Evolutionary conservation across 805 yeast genomes (phyloP).

Genomic region (Cyberlindnera maclurae): DNA sequence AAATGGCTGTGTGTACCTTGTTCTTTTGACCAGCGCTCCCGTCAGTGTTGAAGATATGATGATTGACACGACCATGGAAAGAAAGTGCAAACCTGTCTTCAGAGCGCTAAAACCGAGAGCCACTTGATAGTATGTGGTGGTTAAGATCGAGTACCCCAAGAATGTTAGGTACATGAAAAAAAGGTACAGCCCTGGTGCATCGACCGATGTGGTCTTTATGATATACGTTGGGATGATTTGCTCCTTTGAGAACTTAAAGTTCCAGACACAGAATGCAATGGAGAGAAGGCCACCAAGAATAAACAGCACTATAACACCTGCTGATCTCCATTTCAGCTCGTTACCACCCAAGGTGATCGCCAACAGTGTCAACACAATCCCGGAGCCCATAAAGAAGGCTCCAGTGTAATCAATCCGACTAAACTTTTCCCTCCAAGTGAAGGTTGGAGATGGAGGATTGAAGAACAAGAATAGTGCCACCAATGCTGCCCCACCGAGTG

Average conservation of each 20-base stretch:
- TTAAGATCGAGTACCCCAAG: constrained; percentile 30
- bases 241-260: constrained; percentile 9
- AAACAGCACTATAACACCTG: constrained; percentile 43
- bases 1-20: constrained; percentile 30
- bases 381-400: constrained; percentile 33
- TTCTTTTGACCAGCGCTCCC: constrained; percentile 27
- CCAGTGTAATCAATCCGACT: constrained; percentile 43
- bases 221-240: constrained; percentile 15
- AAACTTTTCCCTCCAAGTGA: constrained; percentile 32
- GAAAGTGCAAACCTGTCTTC: constrained; percentile 17
- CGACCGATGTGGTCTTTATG: neutral
- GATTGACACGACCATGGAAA: constrained; percentile 16
- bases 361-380: constrained; percentile 37
- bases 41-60: constrained; percentile 8
- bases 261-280: constrained; percentile 9
- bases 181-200: constrained; percentile 28
- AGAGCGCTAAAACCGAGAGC: constrained; percentile 27
- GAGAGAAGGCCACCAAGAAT: constrained; percentile 23
- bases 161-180: constrained; percentile 33
- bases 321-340: constrained; percentile 46
- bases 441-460: constrained; percentile 41
- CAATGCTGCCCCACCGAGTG: constrained; percentile 50
- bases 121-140: constrained; percentile 45
- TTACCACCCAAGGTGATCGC: constrained; percentile 52
- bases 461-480: constrained; percentile 32